These are phyloP conservation scores for Hypocreales sp. DNA, from an alignment of 2,329 filamentous ascomycete species.

Conservation along the genomic window DNA sequence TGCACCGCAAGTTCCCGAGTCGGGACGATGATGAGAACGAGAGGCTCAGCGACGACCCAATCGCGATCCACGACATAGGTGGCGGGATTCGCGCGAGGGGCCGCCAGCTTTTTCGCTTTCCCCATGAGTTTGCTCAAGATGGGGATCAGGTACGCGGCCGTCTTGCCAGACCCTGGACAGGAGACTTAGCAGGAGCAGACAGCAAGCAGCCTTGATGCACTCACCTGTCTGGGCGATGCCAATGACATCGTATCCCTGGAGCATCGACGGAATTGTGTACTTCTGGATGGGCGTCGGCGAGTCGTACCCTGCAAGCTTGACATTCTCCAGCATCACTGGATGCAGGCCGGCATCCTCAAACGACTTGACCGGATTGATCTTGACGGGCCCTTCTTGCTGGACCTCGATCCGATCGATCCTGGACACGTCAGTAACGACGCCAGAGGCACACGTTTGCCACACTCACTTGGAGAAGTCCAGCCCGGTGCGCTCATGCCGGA, in stretches of 20 bases:
- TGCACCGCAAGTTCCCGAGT: constrained; percentile 85
- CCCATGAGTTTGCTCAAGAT: constrained; percentile 88
- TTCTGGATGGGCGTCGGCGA: constrained; percentile 75
- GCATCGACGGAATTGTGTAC: constrained; percentile 68
- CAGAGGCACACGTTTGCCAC: too few species aligned
- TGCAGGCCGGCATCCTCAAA: constrained; percentile 75
- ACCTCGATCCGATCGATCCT: constrained; percentile 42
- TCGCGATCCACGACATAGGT: constrained; percentile 33
- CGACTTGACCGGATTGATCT: constrained; percentile 31
- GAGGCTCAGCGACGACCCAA: constrained; percentile 60
- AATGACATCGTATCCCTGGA: constrained; percentile 66
- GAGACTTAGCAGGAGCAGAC: neutral
- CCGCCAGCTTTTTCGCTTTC: constrained; percentile 78
- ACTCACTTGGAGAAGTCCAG: constrained; percentile 48
- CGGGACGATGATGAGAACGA: constrained; percentile 74
- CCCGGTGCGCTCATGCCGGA: constrained; percentile 33
- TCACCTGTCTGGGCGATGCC: constrained; percentile 85
- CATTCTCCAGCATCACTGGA: constrained; percentile 66
- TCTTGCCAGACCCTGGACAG: constrained; percentile 77
- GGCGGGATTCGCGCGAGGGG: constrained; percentile 52
- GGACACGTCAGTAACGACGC: neutral
- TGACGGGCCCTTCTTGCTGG: constrained; percentile 37
- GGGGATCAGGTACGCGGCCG: constrained; percentile 79
- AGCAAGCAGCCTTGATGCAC: constrained; percentile 10
- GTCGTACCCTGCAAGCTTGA: constrained; percentile 55